Percentiles rank a stretch among this genome's conserved stretches.
Evolutionary conservation across 352 stramenopile species (phyloP).

Genomic region (Phytophthora pinifolia): DNA sequence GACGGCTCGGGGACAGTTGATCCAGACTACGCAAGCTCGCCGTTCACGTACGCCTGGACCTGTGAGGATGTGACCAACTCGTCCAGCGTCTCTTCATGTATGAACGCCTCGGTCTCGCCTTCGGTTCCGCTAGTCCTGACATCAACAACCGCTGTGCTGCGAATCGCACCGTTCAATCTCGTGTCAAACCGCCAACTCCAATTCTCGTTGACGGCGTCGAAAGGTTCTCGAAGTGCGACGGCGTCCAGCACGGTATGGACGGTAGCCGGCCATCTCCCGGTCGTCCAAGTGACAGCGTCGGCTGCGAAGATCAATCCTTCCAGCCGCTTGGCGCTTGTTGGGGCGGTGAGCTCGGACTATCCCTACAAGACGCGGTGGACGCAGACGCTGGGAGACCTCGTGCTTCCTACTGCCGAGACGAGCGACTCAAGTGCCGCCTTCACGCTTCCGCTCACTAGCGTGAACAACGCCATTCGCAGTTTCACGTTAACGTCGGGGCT

Average conservation of each 20-base stretch:
- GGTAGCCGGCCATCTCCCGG: constrained; percentile 40
- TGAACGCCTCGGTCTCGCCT: constrained; percentile 5
- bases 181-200: constrained; percentile 36
- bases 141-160: constrained; percentile 20
- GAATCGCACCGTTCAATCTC: constrained; percentile 49
- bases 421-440: constrained; percentile 46
- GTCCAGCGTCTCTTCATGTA: constrained; percentile 11
- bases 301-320: constrained; percentile 51
- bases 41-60: constrained; percentile 51
- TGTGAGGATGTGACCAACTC: constrained; percentile 59
- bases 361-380: constrained; percentile 56
- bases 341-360: constrained; percentile 54
- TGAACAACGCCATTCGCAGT: constrained; percentile 51
- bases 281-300: constrained; percentile 34
- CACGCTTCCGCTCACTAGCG: constrained; percentile 49
- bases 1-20: constrained; percentile 49
- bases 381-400: constrained; percentile 61
- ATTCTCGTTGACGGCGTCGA: constrained; percentile 51
- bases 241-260: constrained; percentile 51
- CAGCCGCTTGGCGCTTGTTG: constrained; percentile 36
- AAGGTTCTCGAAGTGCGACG: constrained; percentile 21
- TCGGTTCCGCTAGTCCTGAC: constrained; percentile 20
- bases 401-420: constrained; percentile 23
- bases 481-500: constrained; percentile 63
- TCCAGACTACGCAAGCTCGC: constrained; percentile 36